Percentiles rank a stretch among this genome's conserved stretches.
phyloP scores from a whole-genome alignment of 768 basidiomycete species.

The Suillus ampliporus region DNA sequence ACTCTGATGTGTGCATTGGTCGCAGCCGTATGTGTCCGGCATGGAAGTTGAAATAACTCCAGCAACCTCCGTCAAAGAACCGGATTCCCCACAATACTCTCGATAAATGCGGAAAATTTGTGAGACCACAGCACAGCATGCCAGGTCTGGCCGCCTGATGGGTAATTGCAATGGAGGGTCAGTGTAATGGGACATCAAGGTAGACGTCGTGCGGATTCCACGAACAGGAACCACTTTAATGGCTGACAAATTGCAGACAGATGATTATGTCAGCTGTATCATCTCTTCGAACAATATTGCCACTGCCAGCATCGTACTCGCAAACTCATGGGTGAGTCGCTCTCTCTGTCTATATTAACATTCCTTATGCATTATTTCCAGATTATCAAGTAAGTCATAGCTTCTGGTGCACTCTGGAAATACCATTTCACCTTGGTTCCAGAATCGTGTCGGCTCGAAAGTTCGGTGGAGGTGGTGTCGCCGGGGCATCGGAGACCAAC shows the following conservation, averaged over 20 bases:
- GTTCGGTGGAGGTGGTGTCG: constrained; percentile 95
- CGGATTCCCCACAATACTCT: too few species aligned
- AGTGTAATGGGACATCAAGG: too few species aligned
- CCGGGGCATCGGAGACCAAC: constrained; percentile 93
- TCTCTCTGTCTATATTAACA: neutral
- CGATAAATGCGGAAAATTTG: too few species aligned
- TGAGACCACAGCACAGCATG: neutral
- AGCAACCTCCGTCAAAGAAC: too few species aligned
- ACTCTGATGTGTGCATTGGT: constrained; percentile 59
- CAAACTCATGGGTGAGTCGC: neutral
- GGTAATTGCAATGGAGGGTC: neutral
- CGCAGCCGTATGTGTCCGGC: too few species aligned
- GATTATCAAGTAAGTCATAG: constrained; percentile 66
- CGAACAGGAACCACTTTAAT: too few species aligned
- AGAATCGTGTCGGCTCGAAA: constrained; percentile 97
- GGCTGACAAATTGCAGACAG: neutral
- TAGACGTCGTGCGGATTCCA: too few species aligned
- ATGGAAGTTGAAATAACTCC: too few species aligned
- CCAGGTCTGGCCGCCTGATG: neutral
- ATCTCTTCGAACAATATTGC: neutral
- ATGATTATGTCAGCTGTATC: constrained; percentile 4
- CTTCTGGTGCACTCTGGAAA: neutral
- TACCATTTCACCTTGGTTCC: constrained; percentile 17
- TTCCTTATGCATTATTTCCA: constrained; percentile 29
- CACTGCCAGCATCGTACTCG: too few species aligned